Base-by-base conservation (phyloP, 768 basidiomycete genomes). In the Xerocomellus amylosporus region DNA sequence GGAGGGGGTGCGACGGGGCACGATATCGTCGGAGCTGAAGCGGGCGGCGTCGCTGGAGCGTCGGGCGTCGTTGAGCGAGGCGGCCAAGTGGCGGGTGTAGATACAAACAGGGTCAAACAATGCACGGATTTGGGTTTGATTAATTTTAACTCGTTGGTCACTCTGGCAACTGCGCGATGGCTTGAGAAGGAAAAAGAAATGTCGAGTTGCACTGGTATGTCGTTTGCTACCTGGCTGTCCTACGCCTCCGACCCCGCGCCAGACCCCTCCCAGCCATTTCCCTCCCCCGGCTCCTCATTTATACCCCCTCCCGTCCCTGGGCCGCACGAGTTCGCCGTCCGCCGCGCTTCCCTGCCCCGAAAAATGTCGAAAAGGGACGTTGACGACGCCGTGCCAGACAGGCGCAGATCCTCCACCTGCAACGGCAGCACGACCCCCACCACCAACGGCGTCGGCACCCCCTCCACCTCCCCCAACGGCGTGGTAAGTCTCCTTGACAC, bases 261-360 rank as follows among this genome's bases (percentile, higher is more conserved):
- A 22, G 73, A 78, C 9, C 75, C 79, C 17, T 62, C 71, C 0
- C 73, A 74, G 34, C 77, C 78, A 3, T 79, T 79, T 71, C 86
- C 86, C 0, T 85, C 84, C 0, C 87, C 87, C 3, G 82, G 82
- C 0, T 85, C 83, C 6, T 76, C 83, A 0, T 88, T 88, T 60
- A 63, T 87, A 3, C 85, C 87, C 2, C 87, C 87, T 4, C 86
- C 87, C 4, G 75, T 79, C 5, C 84, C 83, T 1, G 79, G 80
- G 3, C 75, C 80, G 30, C 86, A 88, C 74, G 87, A 89, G 63
- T 87, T 86, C 63, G 85, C 85, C 13, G 62, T 79, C 37, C 77
- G 76, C 55, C 44, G 31, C 34, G 15, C 34, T 1, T 55, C 55
- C 0, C 37, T 22, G 2, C 75, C 76, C 0, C 70, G 55, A 1